phyloP scores from a whole-genome alignment of 257 asterid genomes.

The Plantago major region DNA sequence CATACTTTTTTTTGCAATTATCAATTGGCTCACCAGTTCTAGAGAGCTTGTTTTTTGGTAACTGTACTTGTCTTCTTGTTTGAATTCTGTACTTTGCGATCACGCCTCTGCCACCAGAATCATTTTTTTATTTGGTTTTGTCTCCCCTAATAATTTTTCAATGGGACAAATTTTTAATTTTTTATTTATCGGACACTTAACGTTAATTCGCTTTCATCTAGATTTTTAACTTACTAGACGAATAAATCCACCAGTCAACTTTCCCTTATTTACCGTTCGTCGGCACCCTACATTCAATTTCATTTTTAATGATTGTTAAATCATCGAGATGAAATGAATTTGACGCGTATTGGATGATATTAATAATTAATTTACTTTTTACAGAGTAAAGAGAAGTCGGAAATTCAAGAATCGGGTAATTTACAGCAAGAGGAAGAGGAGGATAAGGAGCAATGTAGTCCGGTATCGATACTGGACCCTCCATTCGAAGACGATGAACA shows the following conservation, averaged over 20 bases:
- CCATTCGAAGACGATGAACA: slow-evolving; percentile 52
- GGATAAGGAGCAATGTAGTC: slow-evolving; percentile 80
- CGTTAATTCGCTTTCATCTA: slow-evolving; percentile 13
- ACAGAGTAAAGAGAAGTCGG: slow-evolving; percentile 34
- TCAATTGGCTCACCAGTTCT: slow-evolving; percentile 19
- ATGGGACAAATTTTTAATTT: slow-evolving; percentile 37
- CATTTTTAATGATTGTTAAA: neutral
- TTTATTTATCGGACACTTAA: slow-evolving; percentile 25
- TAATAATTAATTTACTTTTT: neutral
- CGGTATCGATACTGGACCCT: slow-evolving; percentile 68
- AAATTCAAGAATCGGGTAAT: slow-evolving; percentile 17
- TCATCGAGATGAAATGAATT: neutral
- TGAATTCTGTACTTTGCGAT: slow-evolving; percentile 33
- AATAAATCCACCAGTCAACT: slow-evolving; percentile 19
- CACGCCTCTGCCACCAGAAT: slow-evolving; percentile 55
- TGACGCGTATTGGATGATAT: neutral
- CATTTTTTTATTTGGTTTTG: slow-evolving; percentile 27
- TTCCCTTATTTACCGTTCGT: slow-evolving; percentile 7
- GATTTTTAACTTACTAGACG: slow-evolving; percentile 16
- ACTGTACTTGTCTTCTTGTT: slow-evolving; percentile 26
- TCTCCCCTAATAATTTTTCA: slow-evolving; percentile 24
- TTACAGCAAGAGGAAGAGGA: slow-evolving; percentile 43
- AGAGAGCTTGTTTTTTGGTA: slow-evolving; percentile 22
- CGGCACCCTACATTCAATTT: neutral
- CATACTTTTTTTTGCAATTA: neutral